phyloP scores from a whole-genome alignment of 768 basidiomycete species.

The Hygrocybe punicea region DNA sequence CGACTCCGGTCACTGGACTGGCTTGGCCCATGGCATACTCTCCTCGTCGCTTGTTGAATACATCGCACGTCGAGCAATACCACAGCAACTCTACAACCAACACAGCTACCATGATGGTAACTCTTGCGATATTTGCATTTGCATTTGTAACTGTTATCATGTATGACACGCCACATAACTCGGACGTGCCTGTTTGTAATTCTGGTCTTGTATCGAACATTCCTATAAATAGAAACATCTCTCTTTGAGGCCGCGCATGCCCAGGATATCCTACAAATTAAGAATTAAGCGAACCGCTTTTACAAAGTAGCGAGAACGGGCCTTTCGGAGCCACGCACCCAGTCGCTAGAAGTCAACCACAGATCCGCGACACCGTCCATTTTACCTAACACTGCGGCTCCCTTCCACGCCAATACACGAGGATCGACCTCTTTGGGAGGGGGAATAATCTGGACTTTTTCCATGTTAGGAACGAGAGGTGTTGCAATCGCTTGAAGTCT shows the following conservation, averaged over 20 bases:
- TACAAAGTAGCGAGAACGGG: conserved; percentile 4
- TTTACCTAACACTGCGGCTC: conserved; percentile 84
- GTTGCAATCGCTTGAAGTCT: conserved; percentile 83
- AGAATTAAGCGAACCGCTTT: neutral
- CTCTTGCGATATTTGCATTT: neutral
- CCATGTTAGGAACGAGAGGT: conserved; percentile 77
- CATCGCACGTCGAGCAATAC: neutral
- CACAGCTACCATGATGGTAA: neutral
- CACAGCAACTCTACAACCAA: no score
- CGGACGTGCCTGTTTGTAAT: neutral
- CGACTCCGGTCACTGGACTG: neutral
- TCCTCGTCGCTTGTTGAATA: neutral
- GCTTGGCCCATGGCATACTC: neutral
- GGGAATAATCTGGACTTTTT: conserved; percentile 88
- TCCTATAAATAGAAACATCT: conserved; percentile 74
- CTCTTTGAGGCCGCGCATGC: conserved; percentile 79
- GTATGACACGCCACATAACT: neutral
- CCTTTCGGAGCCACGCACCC: conserved; percentile 51
- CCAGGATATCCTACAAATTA: conserved; percentile 59
- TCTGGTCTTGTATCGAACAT: neutral
- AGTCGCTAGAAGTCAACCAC: conserved; percentile 85
- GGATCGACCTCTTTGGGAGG: conserved; percentile 93
- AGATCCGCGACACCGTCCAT: conserved; percentile 88
- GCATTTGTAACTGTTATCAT: neutral
- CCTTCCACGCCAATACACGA: conserved; percentile 90